A percentile compares a stretch with the other conserved stretches of the same genome.
These are phyloP conservation scores for Aspergillus uvarum DNA, from an alignment of 2,329 filamentous ascomycete species.

Conservation along the genomic window DNA sequence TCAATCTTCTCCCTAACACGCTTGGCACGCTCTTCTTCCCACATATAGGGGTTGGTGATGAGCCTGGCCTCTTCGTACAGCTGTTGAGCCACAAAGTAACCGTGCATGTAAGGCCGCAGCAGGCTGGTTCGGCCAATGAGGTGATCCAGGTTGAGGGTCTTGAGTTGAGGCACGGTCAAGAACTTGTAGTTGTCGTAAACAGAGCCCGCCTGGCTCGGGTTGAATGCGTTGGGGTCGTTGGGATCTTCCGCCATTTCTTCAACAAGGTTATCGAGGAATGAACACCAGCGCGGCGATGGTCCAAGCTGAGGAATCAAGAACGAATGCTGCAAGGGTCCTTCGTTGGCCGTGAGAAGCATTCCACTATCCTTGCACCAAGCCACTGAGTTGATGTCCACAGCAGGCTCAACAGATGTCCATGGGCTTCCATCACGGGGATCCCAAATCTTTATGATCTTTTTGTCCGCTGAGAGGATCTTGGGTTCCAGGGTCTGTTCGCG, in stretches of 20 bases:
- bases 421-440: conserved; percentile 77
- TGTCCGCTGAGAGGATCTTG: conserved; percentile 89
- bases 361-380: conserved; percentile 89
- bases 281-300: conserved; percentile 91
- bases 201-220: conserved; percentile 56
- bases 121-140: conserved; percentile 87
- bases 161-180: conserved; percentile 82
- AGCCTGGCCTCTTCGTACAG: conserved; percentile 92
- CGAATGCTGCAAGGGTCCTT: conserved; percentile 89
- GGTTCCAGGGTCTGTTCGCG: conserved; percentile 66
- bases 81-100: conserved; percentile 94
- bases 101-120: conserved; percentile 96
- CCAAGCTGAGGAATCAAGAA: conserved; percentile 95
- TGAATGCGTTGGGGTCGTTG: conserved; percentile 60
- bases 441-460: conserved; percentile 97
- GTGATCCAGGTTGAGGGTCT: conserved; percentile 80
- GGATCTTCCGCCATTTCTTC: conserved; percentile 94
- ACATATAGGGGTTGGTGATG: conserved; percentile 90
- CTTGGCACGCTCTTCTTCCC: conserved; percentile 88
- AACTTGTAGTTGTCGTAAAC: conserved; percentile 99
- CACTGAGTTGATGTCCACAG: conserved; percentile 91
- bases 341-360: conserved; percentile 95
- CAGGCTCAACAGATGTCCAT: conserved; percentile 94
- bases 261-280: conserved; percentile 94
- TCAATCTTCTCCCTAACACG: conserved; percentile 92